These are phyloP conservation scores for Fibroporia radiculosa DNA, from an alignment of 768 basidiomycete species.

Conservation along the genomic window DNA sequence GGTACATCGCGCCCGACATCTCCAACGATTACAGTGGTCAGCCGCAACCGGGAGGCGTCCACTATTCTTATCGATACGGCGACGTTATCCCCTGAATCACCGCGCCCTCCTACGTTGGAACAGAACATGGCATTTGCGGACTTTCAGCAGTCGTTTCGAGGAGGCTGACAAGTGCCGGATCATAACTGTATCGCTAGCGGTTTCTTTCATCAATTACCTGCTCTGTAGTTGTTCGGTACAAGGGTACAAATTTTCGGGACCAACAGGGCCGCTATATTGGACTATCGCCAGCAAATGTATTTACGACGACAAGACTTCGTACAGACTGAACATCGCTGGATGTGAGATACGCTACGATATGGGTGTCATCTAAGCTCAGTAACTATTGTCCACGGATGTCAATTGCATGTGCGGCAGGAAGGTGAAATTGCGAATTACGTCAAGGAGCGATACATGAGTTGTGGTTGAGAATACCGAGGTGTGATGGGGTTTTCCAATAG, in stretches of 20 bases:
- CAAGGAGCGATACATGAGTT: slow-evolving; percentile 5
- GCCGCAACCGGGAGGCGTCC: slow-evolving; percentile 23
- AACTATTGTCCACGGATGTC: slow-evolving; percentile 3
- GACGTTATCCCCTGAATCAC: slow-evolving; percentile 32
- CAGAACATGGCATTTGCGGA: slow-evolving; percentile 81
- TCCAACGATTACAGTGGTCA: slow-evolving; percentile 28
- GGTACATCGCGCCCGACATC: slow-evolving; percentile 46
- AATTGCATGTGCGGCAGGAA: slow-evolving; percentile 2
- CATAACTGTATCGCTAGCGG: not conserved
- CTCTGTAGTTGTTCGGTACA: not conserved
- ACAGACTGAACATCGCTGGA: slow-evolving; percentile 16
- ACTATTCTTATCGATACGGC: slow-evolving; percentile 31
- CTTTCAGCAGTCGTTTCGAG: slow-evolving; percentile 26
- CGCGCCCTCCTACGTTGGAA: slow-evolving; percentile 63
- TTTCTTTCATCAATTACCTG: not conserved
- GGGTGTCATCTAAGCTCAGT: slow-evolving; percentile 10
- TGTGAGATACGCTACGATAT: slow-evolving; percentile 16
- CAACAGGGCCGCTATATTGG: not conserved
- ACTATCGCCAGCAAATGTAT: slow-evolving; percentile 10
- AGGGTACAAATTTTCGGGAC: too few species aligned
- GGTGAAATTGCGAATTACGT: slow-evolving; percentile 3
- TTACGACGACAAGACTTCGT: slow-evolving; percentile 16
- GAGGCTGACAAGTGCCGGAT: not conserved
- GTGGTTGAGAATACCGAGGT: slow-evolving; percentile 1
- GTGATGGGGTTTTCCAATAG: slow-evolving; percentile 8